A percentile compares a stretch with the other conserved stretches of the same genome.
phyloP scores from a whole-genome alignment of 169 alveolate genomes.

The Plasmodium vivax region DNA sequence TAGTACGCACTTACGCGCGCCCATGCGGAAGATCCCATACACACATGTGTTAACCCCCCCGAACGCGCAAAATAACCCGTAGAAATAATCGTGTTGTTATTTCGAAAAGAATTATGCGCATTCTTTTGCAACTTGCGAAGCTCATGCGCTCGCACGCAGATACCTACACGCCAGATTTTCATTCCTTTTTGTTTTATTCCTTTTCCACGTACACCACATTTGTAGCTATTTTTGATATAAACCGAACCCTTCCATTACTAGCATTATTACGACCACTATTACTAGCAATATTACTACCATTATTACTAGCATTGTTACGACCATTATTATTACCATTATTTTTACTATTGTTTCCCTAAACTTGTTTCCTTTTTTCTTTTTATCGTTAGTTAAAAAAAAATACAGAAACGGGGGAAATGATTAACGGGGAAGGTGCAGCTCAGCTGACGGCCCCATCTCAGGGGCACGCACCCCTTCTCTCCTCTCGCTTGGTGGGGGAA shows the following conservation, averaged over 20 bases:
- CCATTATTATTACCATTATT: not conserved
- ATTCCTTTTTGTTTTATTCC: not conserved
- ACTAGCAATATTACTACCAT: not conserved
- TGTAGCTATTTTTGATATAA: slow-evolving; percentile 35
- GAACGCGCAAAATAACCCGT: not conserved
- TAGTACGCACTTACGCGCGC: not conserved
- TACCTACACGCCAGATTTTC: slow-evolving; percentile 3
- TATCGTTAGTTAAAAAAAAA: slow-evolving; percentile 57
- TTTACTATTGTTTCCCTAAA: slow-evolving; percentile 7
- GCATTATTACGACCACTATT: not conserved
- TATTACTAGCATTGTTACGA: not conserved
- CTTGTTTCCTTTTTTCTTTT: not conserved
- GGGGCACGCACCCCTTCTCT: not conserved
- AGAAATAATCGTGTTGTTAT: not conserved
- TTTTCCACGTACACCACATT: slow-evolving; percentile 11
- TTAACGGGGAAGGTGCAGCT: not conserved
- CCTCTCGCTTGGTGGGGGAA: not conserved
- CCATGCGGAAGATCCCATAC: not conserved
- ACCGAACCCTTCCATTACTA: not conserved
- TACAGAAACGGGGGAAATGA: not conserved
- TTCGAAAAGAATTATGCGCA: not conserved
- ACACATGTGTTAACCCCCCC: not conserved
- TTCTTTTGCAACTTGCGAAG: slow-evolving; percentile 20
- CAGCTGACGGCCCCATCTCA: not conserved
- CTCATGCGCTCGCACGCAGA: slow-evolving; percentile 10